Conservation (phyloP, 2,329 filamentous ascomycete species). For the Penicillium hordei region DNA sequence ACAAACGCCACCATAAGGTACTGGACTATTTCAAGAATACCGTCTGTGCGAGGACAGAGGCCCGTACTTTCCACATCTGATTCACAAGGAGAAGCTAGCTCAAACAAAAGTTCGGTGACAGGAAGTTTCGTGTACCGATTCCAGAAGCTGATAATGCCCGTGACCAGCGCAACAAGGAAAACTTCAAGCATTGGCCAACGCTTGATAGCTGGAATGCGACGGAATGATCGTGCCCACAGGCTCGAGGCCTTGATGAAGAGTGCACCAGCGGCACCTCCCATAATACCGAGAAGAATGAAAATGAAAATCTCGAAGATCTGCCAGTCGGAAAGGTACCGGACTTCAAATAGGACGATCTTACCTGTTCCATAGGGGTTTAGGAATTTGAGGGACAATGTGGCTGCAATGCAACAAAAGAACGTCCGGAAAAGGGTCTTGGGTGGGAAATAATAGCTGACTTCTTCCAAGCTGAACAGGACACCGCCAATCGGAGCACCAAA, state of each 20-base stretch:
- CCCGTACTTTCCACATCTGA: constrained; percentile 64
- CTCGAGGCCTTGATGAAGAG: constrained; percentile 95
- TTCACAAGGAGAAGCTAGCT: constrained; percentile 85
- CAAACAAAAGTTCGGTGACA: constrained; percentile 85
- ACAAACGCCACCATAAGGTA: constrained; percentile 76
- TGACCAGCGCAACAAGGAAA: constrained; percentile 78
- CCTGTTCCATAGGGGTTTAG: constrained; percentile 93
- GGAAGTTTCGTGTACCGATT: constrained; percentile 85
- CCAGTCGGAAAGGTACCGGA: constrained; percentile 89
- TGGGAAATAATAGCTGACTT: constrained; percentile 94
- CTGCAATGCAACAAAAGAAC: constrained; percentile 95
- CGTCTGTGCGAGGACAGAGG: constrained; percentile 72
- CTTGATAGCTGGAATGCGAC: constrained; percentile 78
- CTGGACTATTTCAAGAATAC: constrained; percentile 74
- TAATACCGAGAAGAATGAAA: constrained; percentile 81
- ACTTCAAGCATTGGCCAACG: constrained; percentile 83
- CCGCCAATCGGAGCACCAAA: constrained; percentile 90
- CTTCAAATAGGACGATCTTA: constrained; percentile 96
- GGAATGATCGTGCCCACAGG: constrained; percentile 85
- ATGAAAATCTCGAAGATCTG: constrained; percentile 83
- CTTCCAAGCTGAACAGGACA: constrained; percentile 89
- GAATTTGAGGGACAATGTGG: constrained; percentile 88
- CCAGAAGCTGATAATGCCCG: constrained; percentile 87
- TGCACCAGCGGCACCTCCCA: constrained; percentile 82
- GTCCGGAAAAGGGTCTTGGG: constrained; percentile 96